phyloP scores from a whole-genome alignment of 495 filamentous ascomycete genomes.

The Elaphomyces granulatus region DNA sequence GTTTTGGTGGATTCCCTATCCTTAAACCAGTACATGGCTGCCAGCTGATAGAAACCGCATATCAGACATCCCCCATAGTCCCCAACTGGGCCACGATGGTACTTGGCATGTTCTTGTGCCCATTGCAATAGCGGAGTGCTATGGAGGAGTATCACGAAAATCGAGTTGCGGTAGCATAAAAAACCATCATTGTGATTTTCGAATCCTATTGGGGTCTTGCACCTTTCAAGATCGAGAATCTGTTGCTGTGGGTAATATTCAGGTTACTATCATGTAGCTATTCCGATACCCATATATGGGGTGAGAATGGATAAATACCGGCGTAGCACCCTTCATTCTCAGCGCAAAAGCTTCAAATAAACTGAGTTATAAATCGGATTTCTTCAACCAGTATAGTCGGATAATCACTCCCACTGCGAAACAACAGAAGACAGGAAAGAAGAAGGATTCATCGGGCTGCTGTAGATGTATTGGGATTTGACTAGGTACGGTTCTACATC shows the following conservation, averaged over 20 bases:
- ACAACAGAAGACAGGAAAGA: too few relatives aligned
- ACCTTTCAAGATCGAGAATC: background rate
- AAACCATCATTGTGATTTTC: slow-evolving; percentile 2
- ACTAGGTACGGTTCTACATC: too few relatives aligned
- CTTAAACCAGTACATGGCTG: slow-evolving; percentile 11
- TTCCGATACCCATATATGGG: background rate
- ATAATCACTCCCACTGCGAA: too few relatives aligned
- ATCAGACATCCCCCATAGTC: slow-evolving; percentile 4
- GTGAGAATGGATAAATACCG: background rate
- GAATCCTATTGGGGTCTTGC: background rate
- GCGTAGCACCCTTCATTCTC: background rate
- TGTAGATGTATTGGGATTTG: too few relatives aligned
- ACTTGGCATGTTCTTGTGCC: slow-evolving; percentile 10
- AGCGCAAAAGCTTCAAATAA: background rate
- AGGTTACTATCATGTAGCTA: background rate
- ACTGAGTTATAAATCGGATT: background rate
- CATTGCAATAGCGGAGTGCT: slow-evolving; percentile 25
- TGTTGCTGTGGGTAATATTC: background rate
- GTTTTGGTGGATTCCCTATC: background rate
- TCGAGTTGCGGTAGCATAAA: slow-evolving; percentile 31
- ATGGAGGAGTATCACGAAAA: slow-evolving; percentile 29
- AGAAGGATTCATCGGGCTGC: too few relatives aligned
- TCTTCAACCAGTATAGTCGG: background rate
- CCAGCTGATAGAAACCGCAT: slow-evolving; percentile 10
- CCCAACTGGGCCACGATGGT: background rate